Evolutionary conservation across 306 rosid species (phyloP).

Genomic region (Cicer arietinum): DNA sequence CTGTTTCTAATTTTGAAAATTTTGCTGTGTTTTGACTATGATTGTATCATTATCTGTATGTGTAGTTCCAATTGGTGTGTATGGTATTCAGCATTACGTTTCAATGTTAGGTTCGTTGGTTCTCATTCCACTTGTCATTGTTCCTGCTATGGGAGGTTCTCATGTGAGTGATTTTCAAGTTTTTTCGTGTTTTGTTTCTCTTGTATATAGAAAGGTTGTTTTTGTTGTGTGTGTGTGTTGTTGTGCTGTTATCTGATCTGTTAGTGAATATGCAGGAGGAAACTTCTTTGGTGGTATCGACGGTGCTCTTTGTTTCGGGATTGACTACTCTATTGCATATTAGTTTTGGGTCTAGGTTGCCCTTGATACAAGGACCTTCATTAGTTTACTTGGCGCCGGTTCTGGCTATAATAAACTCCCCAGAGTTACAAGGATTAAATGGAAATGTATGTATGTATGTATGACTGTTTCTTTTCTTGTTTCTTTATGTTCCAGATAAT

Average conservation of each 20-base stretch:
- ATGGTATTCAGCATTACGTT: constrained; percentile 87
- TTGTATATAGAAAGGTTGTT: constrained; percentile 23
- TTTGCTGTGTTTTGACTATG: constrained; percentile 24
- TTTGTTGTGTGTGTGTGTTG: constrained; percentile 29
- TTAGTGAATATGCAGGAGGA: constrained; percentile 83
- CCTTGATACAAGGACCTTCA: constrained; percentile 96
- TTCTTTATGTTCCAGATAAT: constrained; percentile 31
- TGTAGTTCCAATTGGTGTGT: constrained; percentile 86
- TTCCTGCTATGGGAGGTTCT: constrained; percentile 99
- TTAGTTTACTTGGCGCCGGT: constrained; percentile 91
- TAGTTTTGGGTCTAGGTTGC: constrained; percentile 87
- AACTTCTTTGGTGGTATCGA: constrained; percentile 84
- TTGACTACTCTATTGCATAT: constrained; percentile 89
- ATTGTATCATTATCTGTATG: background rate
- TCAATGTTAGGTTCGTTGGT: constrained; percentile 89
- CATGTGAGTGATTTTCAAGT: constrained; percentile 67
- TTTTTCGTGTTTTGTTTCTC: background rate
- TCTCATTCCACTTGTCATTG: constrained; percentile 89
- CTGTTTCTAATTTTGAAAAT: constrained; percentile 13
- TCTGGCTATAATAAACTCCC: constrained; percentile 84
- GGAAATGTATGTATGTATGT: constrained; percentile 71
- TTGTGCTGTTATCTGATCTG: constrained; percentile 56
- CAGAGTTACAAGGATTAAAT: constrained; percentile 81
- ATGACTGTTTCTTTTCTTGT: constrained; percentile 28
- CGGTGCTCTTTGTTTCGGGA: constrained; percentile 88